Base-by-base conservation (phyloP, 768 basidiomycete species). In the Leucocoprinus birnbaumii region DNA sequence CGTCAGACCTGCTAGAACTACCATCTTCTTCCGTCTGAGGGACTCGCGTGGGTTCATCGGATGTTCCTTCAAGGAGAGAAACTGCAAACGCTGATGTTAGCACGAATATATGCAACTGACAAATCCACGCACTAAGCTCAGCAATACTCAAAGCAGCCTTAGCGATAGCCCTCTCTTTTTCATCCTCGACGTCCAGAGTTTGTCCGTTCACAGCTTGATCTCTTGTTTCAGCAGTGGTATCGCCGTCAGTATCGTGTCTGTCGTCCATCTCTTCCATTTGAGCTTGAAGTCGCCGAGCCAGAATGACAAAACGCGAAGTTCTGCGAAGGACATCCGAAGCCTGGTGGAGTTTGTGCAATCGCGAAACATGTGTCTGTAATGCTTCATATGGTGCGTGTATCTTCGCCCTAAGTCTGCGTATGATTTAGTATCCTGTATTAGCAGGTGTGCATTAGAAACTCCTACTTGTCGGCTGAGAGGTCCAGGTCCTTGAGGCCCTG, bases 91-190 rank as follows among this genome's bases (percentile, higher is more conserved):
- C 8, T 21, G 14, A 13, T 27, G 38, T 42, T 37, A 65, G 51
- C 60, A n/a, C 34, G 44, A 49, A 34, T 24, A 43, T 25, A 24
- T 8, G 22, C 41, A 51, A n/a, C 53, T 18, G 19, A 10, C 47
- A 5, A 41, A 21, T 27, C n/a, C 25, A 73, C 87, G 61, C 58
- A 92, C 94, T 79, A 41, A 98, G 75, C 68, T 99, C 96, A 0
- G 95, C 92, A 8, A 98, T 85, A 37, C 85, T 94, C 62, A 98
- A 73, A n/a, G 95, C 96, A 2, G 96, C 95, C 69, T 95, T 95
- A 2, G 94, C 89, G 62, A 98, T 85, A 14, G 83, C 83, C 8
- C 96, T 79, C 64, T 97, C 95, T 67, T 85, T 86, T 60, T 92
- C 89, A 25, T 91, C 88, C 62, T 88, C 87, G 31, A 74, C 66